Evolutionary conservation across 2,329 filamentous ascomycete species (phyloP), one percentile per base, ranked within the genome.

Genomic region (Neonectria ditissima): DNA sequence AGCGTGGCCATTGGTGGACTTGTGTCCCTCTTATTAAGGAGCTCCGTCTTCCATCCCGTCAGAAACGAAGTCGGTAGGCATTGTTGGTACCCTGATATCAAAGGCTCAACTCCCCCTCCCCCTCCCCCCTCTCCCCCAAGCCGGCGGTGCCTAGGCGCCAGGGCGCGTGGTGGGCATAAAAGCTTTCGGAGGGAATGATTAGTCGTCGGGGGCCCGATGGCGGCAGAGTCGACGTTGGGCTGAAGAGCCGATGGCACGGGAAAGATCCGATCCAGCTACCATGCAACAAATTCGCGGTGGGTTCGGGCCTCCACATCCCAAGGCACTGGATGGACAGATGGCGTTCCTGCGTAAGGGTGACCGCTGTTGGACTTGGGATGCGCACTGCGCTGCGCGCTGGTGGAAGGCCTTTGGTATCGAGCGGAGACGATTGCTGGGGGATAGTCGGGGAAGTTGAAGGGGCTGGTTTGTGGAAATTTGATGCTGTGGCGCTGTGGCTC

Each of bases 341-440:
- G 69, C 71, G 71, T 73, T 73, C 71, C 71, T 73, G 71, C 71
- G 71, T 73, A 73, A 73, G 71, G 71, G 71, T 69, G 67, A 73
- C 69, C 68, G 71, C 65, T 73, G 69, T 69, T 62, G 59, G 68
- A 65, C 64, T 55, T 44, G 60, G 61, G 61, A 59, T 60, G 63
- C 63, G 65, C n/a, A n/a, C n/a, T n/a, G n/a, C n/a, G n/a, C n/a
- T n/a, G 54, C 32, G 52, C 51, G 45, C 34, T 56, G 22, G 52
- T 60, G 30, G 59, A 48, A 53, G 34, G 50, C 26, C 51, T 59
- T 54, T 11, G 39, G 34, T 32, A 10, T 20, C 16, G 18, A 8
- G 45, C 43, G 48, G 50, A 57, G 26, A 55, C 26, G 22, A 55
- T 58, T 59, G 55, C 63, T 58, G 44, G 65, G 65, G 54, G 34